phyloP scores from a whole-genome alignment of 176 grass and related monocot species.

The Pontederia paniculata region DNA sequence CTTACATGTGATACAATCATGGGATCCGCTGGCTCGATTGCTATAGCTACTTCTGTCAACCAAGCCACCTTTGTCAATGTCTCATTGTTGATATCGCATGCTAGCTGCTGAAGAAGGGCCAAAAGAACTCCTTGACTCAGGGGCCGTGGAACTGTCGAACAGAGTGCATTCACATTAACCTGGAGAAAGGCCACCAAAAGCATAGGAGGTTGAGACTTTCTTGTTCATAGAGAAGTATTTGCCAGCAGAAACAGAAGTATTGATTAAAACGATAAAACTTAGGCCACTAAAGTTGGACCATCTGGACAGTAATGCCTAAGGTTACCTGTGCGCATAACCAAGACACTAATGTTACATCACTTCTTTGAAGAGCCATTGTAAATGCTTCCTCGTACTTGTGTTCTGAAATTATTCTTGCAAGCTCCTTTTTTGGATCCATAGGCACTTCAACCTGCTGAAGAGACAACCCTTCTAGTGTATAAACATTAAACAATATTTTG shows the following conservation, averaged over 20 bases:
- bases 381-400: slow-evolving; percentile 77
- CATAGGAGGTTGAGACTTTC: background rate
- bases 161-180: slow-evolving; percentile 75
- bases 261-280: too few species aligned
- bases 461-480: slow-evolving; percentile 18
- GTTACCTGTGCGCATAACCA: slow-evolving; percentile 81
- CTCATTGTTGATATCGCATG: slow-evolving; percentile 66
- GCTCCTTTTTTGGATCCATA: slow-evolving; percentile 59
- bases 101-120: slow-evolving; percentile 84
- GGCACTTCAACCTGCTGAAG: slow-evolving; percentile 54
- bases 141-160: slow-evolving; percentile 36
- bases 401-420: slow-evolving; percentile 50
- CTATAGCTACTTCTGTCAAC: slow-evolving; percentile 66
- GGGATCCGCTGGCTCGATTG: slow-evolving; percentile 55
- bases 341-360: slow-evolving; percentile 69
- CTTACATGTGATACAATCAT: slow-evolving; percentile 56
- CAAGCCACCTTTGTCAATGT: slow-evolving; percentile 50
- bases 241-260: too few species aligned
- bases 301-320: too few species aligned
- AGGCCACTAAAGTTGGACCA: too few species aligned
- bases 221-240: too few species aligned
- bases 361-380: slow-evolving; percentile 85
- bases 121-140: slow-evolving; percentile 82
- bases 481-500: background rate
- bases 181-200: slow-evolving; percentile 18